phyloP scores from a whole-genome alignment of 768 basidiomycete species.

The Suillus subalutaceus region DNA sequence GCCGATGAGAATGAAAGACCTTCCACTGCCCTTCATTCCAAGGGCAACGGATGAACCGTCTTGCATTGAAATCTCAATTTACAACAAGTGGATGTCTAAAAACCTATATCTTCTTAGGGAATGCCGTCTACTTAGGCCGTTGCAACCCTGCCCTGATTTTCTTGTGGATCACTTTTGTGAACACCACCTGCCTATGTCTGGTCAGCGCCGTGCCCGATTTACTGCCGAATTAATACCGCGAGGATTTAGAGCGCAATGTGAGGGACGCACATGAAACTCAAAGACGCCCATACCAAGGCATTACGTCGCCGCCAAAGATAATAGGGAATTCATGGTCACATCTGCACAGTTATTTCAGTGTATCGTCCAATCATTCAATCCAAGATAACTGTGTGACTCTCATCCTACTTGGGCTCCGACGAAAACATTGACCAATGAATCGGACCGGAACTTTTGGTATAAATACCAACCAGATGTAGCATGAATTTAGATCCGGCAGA shows the following conservation, averaged over 20 bases:
- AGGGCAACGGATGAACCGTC: not conserved
- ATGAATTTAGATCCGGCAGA: slow-evolving; percentile 31
- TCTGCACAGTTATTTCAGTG: slow-evolving; percentile 4
- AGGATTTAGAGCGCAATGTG: not conserved
- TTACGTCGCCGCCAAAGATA: not conserved
- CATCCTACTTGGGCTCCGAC: not conserved
- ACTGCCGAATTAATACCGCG: not conserved
- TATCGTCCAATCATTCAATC: slow-evolving; percentile 3
- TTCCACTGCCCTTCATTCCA: not conserved
- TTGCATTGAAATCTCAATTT: not conserved
- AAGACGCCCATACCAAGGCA: not conserved
- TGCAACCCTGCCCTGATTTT: not conserved
- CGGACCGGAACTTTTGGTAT: slow-evolving; percentile 4
- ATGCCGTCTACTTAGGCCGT: not conserved
- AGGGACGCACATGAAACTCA: not conserved
- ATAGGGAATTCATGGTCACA: not conserved
- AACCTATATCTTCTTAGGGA: not conserved
- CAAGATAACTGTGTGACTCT: slow-evolving; percentile 1
- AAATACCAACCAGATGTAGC: slow-evolving; percentile 11
- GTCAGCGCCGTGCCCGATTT: not conserved
- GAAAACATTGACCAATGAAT: slow-evolving; percentile 5
- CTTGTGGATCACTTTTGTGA: not conserved
- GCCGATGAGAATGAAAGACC: not conserved
- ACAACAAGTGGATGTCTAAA: not conserved
- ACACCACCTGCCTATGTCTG: not conserved